A percentile compares a stretch with the other conserved stretches of the same genome.
These are phyloP conservation scores for Pseudoturritis turrita DNA, from an alignment of 345 rosid species.

Conservation along the genomic window DNA sequence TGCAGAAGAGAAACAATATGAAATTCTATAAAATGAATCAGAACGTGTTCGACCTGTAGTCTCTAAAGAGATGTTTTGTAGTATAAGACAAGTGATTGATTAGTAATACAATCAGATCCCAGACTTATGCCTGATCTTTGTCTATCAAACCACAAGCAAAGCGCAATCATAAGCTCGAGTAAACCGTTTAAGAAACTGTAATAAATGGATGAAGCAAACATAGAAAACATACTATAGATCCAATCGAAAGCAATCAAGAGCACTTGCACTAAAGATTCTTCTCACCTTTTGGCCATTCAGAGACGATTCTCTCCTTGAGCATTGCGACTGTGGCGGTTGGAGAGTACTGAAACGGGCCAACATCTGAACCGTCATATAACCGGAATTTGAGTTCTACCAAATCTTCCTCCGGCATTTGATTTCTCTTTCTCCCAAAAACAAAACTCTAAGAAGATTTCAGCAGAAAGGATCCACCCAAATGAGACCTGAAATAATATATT, in stretches of 20 bases:
- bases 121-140: not conserved
- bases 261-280: not conserved
- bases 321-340: constrained; percentile 67
- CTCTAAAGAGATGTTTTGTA: not conserved
- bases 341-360: constrained; percentile 83
- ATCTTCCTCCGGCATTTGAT: constrained; percentile 79
- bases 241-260: not conserved
- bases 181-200: not conserved
- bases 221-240: not conserved
- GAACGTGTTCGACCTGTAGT: not conserved
- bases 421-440: constrained; percentile 22
- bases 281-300: constrained; percentile 91
- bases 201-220: not conserved
- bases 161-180: not conserved
- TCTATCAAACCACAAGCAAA: not conserved
- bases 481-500: not conserved
- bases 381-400: constrained; percentile 82
- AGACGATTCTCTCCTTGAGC: constrained; percentile 75
- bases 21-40: not conserved
- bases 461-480: constrained; percentile 5
- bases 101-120: not conserved
- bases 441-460: constrained; percentile 2
- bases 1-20: not conserved
- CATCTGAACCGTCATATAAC: constrained; percentile 85
- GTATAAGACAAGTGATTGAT: not conserved